Evolutionary conservation across 495 filamentous ascomycete species (phyloP).

Genomic region (Eremomyces bilateralis): DNA sequence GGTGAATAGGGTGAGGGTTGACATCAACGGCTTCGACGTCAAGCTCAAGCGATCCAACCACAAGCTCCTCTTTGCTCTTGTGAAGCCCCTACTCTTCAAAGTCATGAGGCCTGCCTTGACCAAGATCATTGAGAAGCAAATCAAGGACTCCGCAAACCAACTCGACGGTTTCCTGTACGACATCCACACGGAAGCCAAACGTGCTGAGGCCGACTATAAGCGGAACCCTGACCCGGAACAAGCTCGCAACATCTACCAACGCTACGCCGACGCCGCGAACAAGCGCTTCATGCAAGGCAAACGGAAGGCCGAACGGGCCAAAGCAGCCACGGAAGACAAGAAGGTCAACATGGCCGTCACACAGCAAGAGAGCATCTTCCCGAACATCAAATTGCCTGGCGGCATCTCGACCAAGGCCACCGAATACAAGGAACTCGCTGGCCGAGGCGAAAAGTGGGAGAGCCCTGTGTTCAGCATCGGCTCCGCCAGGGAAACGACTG

Average conservation of each 20-base stretch:
- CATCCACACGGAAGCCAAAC: conserved; percentile 64
- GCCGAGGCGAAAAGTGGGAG: conserved; percentile 84
- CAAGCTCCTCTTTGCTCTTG: conserved; percentile 69
- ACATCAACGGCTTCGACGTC: conserved; percentile 68
- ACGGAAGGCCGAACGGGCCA: conserved; percentile 31
- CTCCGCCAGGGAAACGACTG: conserved; percentile 42
- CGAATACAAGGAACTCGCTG: conserved; percentile 73
- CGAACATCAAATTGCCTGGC: conserved; percentile 65
- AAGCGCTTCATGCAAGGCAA: conserved; percentile 50
- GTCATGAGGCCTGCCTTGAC: conserved; percentile 64
- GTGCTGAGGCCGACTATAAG: conserved; percentile 40
- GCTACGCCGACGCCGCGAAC: conserved; percentile 59
- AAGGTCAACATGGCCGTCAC: conserved; percentile 77
- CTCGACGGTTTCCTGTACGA: conserved; percentile 49
- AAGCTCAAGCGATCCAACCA: conserved; percentile 87
- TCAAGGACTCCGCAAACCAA: conserved; percentile 52
- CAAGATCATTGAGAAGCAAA: conserved; percentile 72
- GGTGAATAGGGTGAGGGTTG: conserved; percentile 68
- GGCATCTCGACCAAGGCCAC: conserved; percentile 89
- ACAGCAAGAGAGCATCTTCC: conserved; percentile 77
- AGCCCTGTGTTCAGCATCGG: conserved; percentile 86
- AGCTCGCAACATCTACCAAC: conserved; percentile 63
- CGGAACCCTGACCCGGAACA: conserved; percentile 46
- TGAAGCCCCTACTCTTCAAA: conserved; percentile 75
- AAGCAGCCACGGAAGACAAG: conserved; percentile 40